Base-by-base conservation (phyloP, 805 yeast genomes). In the Saccharomycopsis malanga region DNA sequence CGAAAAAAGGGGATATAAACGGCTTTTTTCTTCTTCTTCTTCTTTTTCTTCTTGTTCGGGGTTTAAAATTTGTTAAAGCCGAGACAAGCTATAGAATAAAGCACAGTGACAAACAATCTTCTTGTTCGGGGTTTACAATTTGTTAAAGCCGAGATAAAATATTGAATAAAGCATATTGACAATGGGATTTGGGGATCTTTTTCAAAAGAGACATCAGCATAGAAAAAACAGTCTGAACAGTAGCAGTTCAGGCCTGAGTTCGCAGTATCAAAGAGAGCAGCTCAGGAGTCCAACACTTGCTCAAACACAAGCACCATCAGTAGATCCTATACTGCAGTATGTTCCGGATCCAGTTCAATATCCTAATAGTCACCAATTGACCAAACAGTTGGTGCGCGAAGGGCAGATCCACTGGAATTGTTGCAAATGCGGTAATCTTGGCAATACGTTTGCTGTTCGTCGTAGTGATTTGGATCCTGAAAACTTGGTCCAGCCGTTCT, bases 161-260 rank as follows among this genome's bases (percentile, higher is more conserved):
- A n/a, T n/a, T n/a, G n/a, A n/a, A n/a, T n/a, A n/a, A n/a, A n/a
- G n/a, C 30, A 27, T 12, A 27, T 12, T 12, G n/a, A 25, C 57
- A 22, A 42, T 42, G 45, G 45, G 45, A 9, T 42, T 42, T 34
- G 18, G 45, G n/a, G 45, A 42, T 15, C n/a, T 42, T n/a, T 42
- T 42, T 24, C 12, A 21, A 9, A 42, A 42, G n/a, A 34, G 17
- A 27, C 78, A 58, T 81, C 87, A 2, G 87, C 88, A 58, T 75
- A 59, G 82, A 87, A 44, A 23, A 6, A 17, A 10, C 35, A 20
- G 15, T 3, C 20, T 21, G 6, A 20, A n/a, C 17, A 9, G 15
- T n/a, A 32, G 17, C 36, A 32, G 17, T 18, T 12, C 18, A 14
- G 15, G 17, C 36, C 7, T n/a, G 18, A 32, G 17, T 18, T 9